Evolutionary conservation across 495 filamentous ascomycete genomes (phyloP).

Genomic region (Cudoniella acicularis): DNA sequence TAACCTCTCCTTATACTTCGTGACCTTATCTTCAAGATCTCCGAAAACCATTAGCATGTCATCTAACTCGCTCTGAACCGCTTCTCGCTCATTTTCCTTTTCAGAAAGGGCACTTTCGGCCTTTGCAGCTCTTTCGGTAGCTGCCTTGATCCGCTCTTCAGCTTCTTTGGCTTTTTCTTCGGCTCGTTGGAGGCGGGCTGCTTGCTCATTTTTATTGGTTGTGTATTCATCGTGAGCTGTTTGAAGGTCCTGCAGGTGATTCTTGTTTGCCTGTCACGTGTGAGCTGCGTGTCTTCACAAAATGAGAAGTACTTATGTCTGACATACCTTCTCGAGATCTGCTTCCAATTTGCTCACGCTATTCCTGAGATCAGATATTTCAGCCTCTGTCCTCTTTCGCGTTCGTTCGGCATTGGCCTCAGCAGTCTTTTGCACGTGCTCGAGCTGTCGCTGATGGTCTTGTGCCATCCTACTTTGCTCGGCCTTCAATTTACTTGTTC

Average conservation of each 20-base stretch:
- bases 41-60: constrained; percentile 83
- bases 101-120: constrained; percentile 36
- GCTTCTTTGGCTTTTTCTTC: constrained; percentile 26
- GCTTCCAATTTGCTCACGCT: constrained; percentile 19
- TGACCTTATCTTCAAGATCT: constrained; percentile 83
- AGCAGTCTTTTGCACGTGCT: constrained; percentile 33
- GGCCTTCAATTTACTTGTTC: constrained; percentile 36
- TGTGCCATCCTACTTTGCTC: constrained; percentile 36
- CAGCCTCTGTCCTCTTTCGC: constrained; percentile 25
- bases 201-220: constrained; percentile 44
- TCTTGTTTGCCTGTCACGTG: constrained; percentile 42
- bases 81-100: constrained; percentile 62
- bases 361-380: constrained; percentile 20
- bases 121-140: constrained; percentile 19
- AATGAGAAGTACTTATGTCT: no score
- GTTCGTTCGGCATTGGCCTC: constrained; percentile 42
- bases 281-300: no score
- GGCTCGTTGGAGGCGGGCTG: constrained; percentile 30
- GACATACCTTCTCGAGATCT: constrained; percentile 23
- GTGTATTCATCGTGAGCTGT: constrained; percentile 52
- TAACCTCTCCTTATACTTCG: constrained; percentile 72
- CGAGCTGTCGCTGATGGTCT: constrained; percentile 24
- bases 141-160: constrained; percentile 29
- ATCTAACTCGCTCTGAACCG: constrained; percentile 69
- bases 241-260: constrained; percentile 53